Percentiles rank a stretch among this genome's conserved stretches.
phyloP scores from a whole-genome alignment of 345 rosid species.

The Pistacia vera region DNA sequence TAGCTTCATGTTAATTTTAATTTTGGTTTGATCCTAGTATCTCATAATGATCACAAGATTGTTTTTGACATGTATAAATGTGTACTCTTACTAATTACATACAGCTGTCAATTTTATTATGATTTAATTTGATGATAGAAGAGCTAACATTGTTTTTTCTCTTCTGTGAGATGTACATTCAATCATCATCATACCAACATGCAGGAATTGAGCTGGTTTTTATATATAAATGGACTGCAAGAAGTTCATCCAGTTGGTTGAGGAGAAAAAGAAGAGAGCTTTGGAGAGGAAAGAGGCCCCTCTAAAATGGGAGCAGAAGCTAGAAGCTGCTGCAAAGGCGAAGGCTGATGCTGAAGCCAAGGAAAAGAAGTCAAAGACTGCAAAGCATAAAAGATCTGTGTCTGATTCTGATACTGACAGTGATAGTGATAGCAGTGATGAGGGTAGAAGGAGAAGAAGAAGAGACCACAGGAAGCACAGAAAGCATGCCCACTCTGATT shows the following conservation, averaged over 20 bases:
- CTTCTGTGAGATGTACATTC: constrained; percentile 96
- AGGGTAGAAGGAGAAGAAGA: constrained; percentile 51
- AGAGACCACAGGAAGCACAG: constrained; percentile 59
- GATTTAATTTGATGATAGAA: constrained; percentile 30
- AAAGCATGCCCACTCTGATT: constrained; percentile 49
- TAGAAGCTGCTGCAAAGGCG: constrained; percentile 87
- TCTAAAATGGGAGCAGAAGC: constrained; percentile 93
- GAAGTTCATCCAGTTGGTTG: constrained; percentile 92
- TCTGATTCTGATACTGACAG: constrained; percentile 49
- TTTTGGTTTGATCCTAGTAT: not conserved
- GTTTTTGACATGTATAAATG: not conserved
- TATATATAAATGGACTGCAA: constrained; percentile 82
- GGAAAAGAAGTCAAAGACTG: constrained; percentile 52
- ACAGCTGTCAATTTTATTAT: not conserved
- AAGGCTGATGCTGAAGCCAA: constrained; percentile 68
- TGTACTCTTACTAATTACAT: not conserved
- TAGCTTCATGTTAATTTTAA: not conserved
- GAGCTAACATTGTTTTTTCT: constrained; percentile 91
- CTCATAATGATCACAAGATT: not conserved
- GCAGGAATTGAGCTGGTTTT: constrained; percentile 79
- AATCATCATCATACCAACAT: constrained; percentile 78
- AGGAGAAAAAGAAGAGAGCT: constrained; percentile 85
- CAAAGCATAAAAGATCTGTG: constrained; percentile 50
- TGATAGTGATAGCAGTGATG: constrained; percentile 47
- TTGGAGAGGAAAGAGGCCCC: constrained; percentile 88